Base-by-base conservation (phyloP, 805 yeast species). In the Kodamaea leandrae region DNA sequence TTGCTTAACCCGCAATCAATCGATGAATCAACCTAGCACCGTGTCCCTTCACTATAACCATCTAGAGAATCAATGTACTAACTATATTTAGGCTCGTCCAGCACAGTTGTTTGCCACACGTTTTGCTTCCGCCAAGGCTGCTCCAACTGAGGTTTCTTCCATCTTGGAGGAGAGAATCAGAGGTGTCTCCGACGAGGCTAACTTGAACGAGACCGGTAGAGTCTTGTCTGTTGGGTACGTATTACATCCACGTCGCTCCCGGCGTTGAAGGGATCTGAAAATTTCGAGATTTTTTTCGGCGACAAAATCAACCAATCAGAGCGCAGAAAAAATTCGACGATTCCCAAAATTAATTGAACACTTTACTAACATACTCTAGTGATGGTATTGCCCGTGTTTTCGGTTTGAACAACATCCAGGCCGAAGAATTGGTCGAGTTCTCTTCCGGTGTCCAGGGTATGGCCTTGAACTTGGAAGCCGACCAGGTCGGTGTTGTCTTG, bases 341-440 rank as follows among this genome's bases (percentile, higher is more conserved):
- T 21, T 8, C 27, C 13, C 14, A 14, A 27, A 13, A 14, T n/a
- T n/a, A n/a, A n/a, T 27, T 4, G 23, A 36, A 36, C 14, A 9
- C 5, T 26, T 38, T 71, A 71, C 76, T 72, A 71, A 72, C 68
- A 46, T 41, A 38, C 25, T 32, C n/a, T 39, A 82, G 99, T 86
- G 99, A 93, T 76, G 99, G 99, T 93, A 93, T 93, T 70, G 99
- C 99, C 72, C 95, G 98, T 83, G 96, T 93, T 66, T 93, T 86
- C 78, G 99, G 99, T 78, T 80, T 93, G 64, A 93, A 90, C 93
- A 93, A 93, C 82, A 83, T 89, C 75, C 98, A 91, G 82, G 99
- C 99, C 68, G 99, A 93, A 80, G 99, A 93, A 79, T 82, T 93
- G 72, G 97, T 93, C 64, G 99, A 93, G 78, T 95, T 93, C 79